Base-by-base conservation (phyloP, 768 basidiomycete species). In the Suillus americanus region DNA sequence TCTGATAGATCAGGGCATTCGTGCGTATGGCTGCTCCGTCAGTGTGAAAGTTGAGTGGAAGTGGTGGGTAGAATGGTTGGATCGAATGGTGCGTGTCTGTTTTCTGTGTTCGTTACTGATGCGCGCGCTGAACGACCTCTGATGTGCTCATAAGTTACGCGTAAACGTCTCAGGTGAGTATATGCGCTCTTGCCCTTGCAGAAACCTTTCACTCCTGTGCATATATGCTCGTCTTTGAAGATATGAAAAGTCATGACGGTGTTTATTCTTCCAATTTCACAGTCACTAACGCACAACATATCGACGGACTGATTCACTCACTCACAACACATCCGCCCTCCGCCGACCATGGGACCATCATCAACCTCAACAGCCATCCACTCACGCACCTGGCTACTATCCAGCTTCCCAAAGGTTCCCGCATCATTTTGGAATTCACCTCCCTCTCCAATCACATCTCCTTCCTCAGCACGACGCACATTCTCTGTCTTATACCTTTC, bases 401-500 rank as follows among this genome's bases (percentile, higher is more conserved):
- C 12, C 57, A 30, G 12, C 57, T 41, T 13, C 38, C 61, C 5
- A 55, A 62, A 16, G 74, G 72, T 30, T 64, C 68, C 43, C 68
- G 66, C 25, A 64, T 57, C n/a, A 70, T 60, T 16, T 57, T 81
- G 57, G 75, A 79, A 61, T 78, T 81, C 54, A 80, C 77, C 5
- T 75, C 81, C 7, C 76, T 84, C 62, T 75, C 80, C 10, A 65
- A 78, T 0, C 72, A 71, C 37, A 67, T 82, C 53, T 62, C 73
- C 6, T 72, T 75, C 33, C 68, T 81, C 50, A 78, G 79, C 43
- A 67, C 73, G 3, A 62, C 74, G 3, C 83, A 81, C 67, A 68
- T 82, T 40, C 65, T 83, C 35, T 82, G 82, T 62, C 72, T 81
- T 3, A 61, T 84, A 5, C 83, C 85, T 5, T 84, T 83, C 67